Percentiles rank a stretch among this genome's conserved stretches.
Evolutionary conservation across 306 rosid genomes (phyloP).

Genomic region (Hippophae tibetana): DNA sequence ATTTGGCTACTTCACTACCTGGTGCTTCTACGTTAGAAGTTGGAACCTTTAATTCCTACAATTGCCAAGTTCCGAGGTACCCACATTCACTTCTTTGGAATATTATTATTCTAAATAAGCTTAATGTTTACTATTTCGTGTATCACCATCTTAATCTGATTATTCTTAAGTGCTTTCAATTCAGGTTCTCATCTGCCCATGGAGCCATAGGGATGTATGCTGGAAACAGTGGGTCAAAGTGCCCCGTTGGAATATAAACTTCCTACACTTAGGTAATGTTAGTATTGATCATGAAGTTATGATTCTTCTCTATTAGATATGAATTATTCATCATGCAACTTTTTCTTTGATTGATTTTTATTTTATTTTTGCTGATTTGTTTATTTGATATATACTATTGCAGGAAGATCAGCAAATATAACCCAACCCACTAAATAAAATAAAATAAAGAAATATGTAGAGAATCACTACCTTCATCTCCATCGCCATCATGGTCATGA

Average conservation of each 20-base stretch:
- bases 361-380: conserved; percentile 8
- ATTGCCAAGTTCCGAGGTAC: conserved; percentile 92
- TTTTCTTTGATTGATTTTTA: background rate
- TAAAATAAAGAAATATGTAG: conserved; percentile 38
- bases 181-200: conserved; percentile 76
- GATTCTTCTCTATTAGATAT: conserved; percentile 7
- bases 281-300: background rate
- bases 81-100: no score
- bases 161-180: background rate
- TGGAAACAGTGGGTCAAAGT: conserved; percentile 52
- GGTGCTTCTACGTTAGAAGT: conserved; percentile 53
- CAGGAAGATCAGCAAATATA: conserved; percentile 39
- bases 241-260: conserved; percentile 74
- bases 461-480: conserved; percentile 36
- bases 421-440: conserved; percentile 25
- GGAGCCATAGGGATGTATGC: conserved; percentile 81
- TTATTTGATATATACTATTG: conserved; percentile 4
- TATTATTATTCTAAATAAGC: background rate
- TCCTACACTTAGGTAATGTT: conserved; percentile 25
- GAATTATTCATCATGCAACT: conserved; percentile 7
- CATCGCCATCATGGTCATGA: conserved; percentile 21
- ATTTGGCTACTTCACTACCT: conserved; percentile 37
- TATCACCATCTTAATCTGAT: background rate
- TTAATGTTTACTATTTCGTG: no score
- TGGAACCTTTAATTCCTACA: conserved; percentile 70